These are phyloP conservation scores for Dendrostoma leiphaemia DNA, from an alignment of 2,329 filamentous ascomycete species.

Conservation along the genomic window DNA sequence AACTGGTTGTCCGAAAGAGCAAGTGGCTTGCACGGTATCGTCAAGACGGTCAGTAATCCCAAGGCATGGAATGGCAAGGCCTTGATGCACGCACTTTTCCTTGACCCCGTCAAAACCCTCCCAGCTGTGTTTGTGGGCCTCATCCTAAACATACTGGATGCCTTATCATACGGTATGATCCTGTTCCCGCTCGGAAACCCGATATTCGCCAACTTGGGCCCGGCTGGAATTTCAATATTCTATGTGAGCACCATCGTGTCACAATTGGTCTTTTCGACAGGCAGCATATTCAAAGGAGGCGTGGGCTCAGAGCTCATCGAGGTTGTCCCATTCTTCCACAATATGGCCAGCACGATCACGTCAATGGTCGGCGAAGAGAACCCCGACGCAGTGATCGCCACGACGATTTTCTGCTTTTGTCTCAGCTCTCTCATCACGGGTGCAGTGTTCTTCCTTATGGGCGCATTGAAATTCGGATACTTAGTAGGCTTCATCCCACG, in stretches of 20 bases:
- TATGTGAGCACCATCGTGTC: slow-evolving; percentile 97
- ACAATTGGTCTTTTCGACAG: slow-evolving; percentile 82
- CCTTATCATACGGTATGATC: slow-evolving; percentile 94
- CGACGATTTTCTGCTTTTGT: slow-evolving; percentile 88
- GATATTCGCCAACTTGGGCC: slow-evolving; percentile 80
- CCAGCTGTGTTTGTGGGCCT: slow-evolving; percentile 87
- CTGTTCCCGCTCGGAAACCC: slow-evolving; percentile 87
- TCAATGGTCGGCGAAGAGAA: slow-evolving; percentile 74
- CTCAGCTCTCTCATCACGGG: slow-evolving; percentile 90
- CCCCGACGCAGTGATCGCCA: slow-evolving; percentile 84
- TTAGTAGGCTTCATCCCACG: slow-evolving; percentile 96
- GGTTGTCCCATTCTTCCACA: slow-evolving; percentile 98
- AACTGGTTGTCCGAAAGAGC: slow-evolving; percentile 34
- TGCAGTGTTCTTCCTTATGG: slow-evolving; percentile 87
- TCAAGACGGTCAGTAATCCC: slow-evolving; percentile 50
- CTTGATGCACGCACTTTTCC: slow-evolving; percentile 62
- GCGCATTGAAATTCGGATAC: slow-evolving; percentile 81
- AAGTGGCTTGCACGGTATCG: slow-evolving; percentile 23
- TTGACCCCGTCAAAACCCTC: slow-evolving; percentile 68
- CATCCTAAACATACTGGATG: slow-evolving; percentile 89
- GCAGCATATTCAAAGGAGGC: slow-evolving; percentile 85
- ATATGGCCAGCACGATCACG: slow-evolving; percentile 91
- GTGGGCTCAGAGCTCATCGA: slow-evolving; percentile 98
- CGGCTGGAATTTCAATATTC: slow-evolving; percentile 96
- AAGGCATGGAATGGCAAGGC: slow-evolving; percentile 69